phyloP scores from a whole-genome alignment of 1,284 basidiomycete genomes.

The Leccinum ponderosum region DNA sequence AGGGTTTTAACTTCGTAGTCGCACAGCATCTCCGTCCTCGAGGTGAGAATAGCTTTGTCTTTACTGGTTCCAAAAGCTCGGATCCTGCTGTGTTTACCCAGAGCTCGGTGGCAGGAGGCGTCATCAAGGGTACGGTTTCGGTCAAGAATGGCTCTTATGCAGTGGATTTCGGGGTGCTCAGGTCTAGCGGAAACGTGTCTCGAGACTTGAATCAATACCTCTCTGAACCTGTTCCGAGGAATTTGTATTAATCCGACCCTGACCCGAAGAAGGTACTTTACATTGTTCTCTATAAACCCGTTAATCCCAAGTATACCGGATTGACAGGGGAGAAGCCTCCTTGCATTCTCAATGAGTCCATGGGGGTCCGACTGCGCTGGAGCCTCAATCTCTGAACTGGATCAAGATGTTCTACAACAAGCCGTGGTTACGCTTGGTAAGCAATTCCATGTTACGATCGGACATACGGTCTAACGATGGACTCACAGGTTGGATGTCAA shows the following conservation, averaged over 20 bases:
- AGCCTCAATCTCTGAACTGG: slow-evolving; percentile 21
- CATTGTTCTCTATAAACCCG: slow-evolving; percentile 19
- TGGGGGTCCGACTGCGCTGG: slow-evolving; percentile 26
- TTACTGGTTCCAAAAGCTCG: slow-evolving; percentile 6
- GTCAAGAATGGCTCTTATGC: slow-evolving; percentile 1
- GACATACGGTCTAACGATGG: not conserved
- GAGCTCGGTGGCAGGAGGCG: slow-evolving; percentile 9
- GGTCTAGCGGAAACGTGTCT: not conserved
- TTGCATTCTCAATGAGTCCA: slow-evolving; percentile 22
- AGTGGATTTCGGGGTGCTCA: slow-evolving; percentile 2
- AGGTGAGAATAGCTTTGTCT: slow-evolving; percentile 21
- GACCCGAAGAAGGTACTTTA: slow-evolving; percentile 10
- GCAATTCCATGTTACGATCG: not conserved
- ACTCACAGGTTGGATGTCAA: slow-evolving; percentile 23
- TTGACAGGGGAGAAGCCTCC: slow-evolving; percentile 19
- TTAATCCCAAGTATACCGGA: slow-evolving; percentile 22
- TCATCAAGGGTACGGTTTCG: slow-evolving; percentile 18
- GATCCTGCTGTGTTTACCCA: not conserved
- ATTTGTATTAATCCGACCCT: not conserved
- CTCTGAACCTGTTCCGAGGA: slow-evolving; percentile 13
- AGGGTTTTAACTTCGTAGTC: slow-evolving; percentile 45
- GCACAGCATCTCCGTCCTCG: slow-evolving; percentile 44
- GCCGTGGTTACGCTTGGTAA: slow-evolving; percentile 30
- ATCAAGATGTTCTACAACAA: slow-evolving; percentile 27
- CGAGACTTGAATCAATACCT: slow-evolving; percentile 5